Percentiles rank a stretch among this genome's conserved stretches.
Evolutionary conservation across 164 flowering plant genomes (phyloP).

Genomic region (Dillenia turbinata): DNA sequence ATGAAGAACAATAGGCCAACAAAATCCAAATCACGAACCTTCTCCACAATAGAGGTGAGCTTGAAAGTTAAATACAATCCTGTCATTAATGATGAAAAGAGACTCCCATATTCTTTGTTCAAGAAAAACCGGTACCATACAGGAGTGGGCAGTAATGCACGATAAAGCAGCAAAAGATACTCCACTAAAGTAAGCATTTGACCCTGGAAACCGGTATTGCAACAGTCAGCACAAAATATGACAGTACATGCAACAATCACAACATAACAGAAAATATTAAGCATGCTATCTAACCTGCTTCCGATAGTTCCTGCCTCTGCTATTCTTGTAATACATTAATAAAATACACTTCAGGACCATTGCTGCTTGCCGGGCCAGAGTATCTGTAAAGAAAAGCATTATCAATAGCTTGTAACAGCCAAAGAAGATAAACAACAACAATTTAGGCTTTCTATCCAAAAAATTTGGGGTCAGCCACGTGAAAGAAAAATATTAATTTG

Average conservation of each 20-base stretch:
- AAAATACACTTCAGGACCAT: slow-evolving; percentile 78
- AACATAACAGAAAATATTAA: neutral
- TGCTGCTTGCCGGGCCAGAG: slow-evolving; percentile 88
- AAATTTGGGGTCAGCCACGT: neutral
- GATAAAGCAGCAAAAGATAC: slow-evolving; percentile 82
- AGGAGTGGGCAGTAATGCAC: slow-evolving; percentile 92
- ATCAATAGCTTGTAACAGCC: neutral
- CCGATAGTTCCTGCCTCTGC: slow-evolving; percentile 88
- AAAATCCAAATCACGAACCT: slow-evolving; percentile 40
- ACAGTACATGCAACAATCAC: too few species aligned
- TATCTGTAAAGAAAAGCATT: slow-evolving; percentile 50
- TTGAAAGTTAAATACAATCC: slow-evolving; percentile 94
- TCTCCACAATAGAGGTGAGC: slow-evolving; percentile 95
- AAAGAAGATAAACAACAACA: too few species aligned
- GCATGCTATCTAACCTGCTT: slow-evolving; percentile 54
- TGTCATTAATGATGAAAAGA: slow-evolving; percentile 96
- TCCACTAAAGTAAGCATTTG: slow-evolving; percentile 96
- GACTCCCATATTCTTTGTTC: slow-evolving; percentile 98
- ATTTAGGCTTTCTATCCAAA: too few species aligned
- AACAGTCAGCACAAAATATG: too few species aligned
- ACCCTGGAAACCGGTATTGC: slow-evolving; percentile 46
- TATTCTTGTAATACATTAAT: slow-evolving; percentile 83
- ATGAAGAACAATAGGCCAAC: too few species aligned
- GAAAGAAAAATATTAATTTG: neutral
- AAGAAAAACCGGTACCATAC: slow-evolving; percentile 99